Evolutionary conservation across 2,329 filamentous ascomycete species (phyloP), one percentile per base, ranked within the genome.

Genomic region (Massarina eburnea): DNA sequence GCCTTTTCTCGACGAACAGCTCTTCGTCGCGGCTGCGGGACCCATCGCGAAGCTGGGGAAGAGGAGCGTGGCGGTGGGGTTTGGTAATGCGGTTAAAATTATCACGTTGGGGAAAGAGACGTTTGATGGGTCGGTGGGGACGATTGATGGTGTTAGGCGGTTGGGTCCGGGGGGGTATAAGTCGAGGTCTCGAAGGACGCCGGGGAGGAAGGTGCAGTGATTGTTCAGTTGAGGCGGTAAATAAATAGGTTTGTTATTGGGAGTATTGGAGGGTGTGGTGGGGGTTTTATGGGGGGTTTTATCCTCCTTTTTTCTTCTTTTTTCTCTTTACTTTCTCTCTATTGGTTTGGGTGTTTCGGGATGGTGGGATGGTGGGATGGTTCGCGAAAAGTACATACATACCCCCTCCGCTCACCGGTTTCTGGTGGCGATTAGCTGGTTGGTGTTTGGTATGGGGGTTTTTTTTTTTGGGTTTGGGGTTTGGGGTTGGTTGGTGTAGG

Each of bases 61-160:
- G 38, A 76, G 78, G 36, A 86, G 84, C 40, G 76, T 89, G 3
- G 88, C 82, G 0, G 79, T 91, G 22, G 85, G 80, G 0, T 82
- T 91, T 48, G 88, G 87, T 10, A 88, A 90, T 54, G 76, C 82
- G 1, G 76, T 91, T 58, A 91, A 90, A 68, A 72, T 91, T 40
- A 78, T 91, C 45, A 82, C 80, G 2, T 73, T 86, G 5, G 86
- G 85, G 5, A 78, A 81, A 51, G 85, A 87, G 60, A 74, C 80
- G 24, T 87, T 86, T 56, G 81, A 84, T 37, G 58, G 54, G 27
- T 38, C 32, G 35, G 14, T 20, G 66, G 20, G 58, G 43, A 48
- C 34, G 5, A 18, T 35, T 3, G 30, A 34, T 26, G 30, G 43
- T 5, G 29, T 21, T 24, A 22, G 48, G 3, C 48, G 49, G 17